Evolutionary conservation across 192 early-diverging fungal species (phyloP).

Genomic region (Allomyces arbusculus): DNA sequence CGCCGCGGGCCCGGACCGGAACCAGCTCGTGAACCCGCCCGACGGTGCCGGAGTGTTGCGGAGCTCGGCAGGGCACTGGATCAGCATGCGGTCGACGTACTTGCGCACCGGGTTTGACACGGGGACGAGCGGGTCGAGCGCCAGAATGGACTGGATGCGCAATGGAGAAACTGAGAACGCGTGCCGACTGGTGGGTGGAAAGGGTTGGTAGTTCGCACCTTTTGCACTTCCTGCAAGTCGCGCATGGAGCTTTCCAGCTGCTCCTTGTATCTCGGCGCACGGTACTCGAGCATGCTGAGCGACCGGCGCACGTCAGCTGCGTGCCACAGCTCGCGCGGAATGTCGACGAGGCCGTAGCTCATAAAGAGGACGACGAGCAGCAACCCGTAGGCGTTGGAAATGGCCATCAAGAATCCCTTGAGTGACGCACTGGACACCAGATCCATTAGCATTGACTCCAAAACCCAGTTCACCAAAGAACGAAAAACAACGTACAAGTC

Average conservation of each 20-base stretch:
- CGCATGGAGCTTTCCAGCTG: conserved; percentile 59
- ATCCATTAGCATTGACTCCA: background rate
- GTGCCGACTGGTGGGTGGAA: too few species aligned
- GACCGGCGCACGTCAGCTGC: conserved; percentile 35
- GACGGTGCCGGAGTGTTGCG: conserved; percentile 5
- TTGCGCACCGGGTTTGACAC: conserved; percentile 6
- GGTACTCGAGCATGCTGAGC: conserved; percentile 40
- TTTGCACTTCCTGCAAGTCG: conserved; percentile 42
- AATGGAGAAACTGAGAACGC: too few species aligned
- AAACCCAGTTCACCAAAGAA: conserved; percentile 1
- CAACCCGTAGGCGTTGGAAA: conserved; percentile 86
- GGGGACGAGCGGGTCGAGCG: too few species aligned
- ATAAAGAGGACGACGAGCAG: conserved; percentile 70
- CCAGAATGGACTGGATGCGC: too few species aligned
- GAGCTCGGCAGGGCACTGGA: conserved; percentile 19
- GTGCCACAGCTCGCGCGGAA: conserved; percentile 73
- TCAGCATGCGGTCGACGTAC: conserved; percentile 41
- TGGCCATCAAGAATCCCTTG: conserved; percentile 67
- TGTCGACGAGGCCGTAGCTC: conserved; percentile 78
- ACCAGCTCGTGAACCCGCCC: conserved; percentile 3
- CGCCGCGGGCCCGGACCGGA: too few species aligned
- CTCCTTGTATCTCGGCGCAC: conserved; percentile 55
- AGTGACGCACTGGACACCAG: conserved; percentile 13
- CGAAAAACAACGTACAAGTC: conserved; percentile 1
- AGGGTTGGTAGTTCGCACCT: background rate